Evolutionary conservation across 1,284 basidiomycete genomes (phyloP).

Genomic region (Stygiomarasmius scandens): DNA sequence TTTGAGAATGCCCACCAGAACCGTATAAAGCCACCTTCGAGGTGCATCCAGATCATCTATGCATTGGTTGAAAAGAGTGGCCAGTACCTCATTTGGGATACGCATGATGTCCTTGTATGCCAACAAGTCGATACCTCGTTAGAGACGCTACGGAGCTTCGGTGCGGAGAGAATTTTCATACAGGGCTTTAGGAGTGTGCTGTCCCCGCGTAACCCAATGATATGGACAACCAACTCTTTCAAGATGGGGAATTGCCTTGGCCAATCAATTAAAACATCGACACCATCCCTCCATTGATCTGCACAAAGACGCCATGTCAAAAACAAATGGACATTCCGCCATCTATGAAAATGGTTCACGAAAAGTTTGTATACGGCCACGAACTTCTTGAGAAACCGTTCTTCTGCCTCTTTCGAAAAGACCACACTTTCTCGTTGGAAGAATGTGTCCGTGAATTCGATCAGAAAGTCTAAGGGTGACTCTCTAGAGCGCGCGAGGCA

Average conservation of each 20-base stretch:
- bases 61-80: constrained; percentile 23
- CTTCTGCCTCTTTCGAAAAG: neutral
- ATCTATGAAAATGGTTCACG: neutral
- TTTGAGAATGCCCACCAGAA: constrained; percentile 29
- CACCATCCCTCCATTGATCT: too few species aligned
- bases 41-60: constrained; percentile 21
- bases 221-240: neutral
- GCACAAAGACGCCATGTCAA: neutral
- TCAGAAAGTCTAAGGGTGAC: neutral
- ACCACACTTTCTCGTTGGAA: neutral
- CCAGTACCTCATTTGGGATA: too few species aligned
- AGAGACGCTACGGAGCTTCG: neutral
- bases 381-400: neutral
- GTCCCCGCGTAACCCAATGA: neutral
- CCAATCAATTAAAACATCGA: neutral
- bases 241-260: neutral
- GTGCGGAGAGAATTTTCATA: neutral
- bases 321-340: neutral
- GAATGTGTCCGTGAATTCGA: neutral
- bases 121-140: too few species aligned
- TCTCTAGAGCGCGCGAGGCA: neutral
- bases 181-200: neutral
- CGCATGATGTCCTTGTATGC: too few species aligned
- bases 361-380: neutral
- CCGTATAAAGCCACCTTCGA: constrained; percentile 22